Evolutionary conservation across 2,329 filamentous ascomycete genomes (phyloP).

Genomic region (Fusarium sp.): DNA sequence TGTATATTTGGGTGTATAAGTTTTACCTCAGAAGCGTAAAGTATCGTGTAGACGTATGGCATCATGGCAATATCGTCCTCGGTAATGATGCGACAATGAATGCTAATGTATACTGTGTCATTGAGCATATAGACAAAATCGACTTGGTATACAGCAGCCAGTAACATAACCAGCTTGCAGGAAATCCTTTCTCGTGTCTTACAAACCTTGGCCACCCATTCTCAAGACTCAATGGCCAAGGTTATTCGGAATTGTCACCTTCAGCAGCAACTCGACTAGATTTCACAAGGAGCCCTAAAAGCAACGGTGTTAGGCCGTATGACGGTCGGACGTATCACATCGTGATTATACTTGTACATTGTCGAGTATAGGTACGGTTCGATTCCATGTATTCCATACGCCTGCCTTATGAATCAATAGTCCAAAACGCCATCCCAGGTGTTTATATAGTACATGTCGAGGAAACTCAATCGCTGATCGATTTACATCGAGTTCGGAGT

Average conservation of each 20-base stretch:
- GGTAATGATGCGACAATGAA: not conserved
- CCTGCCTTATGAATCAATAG: conserved; percentile 3
- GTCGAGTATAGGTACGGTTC: conserved; percentile 7
- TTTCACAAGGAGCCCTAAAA: not conserved
- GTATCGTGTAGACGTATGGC: not conserved
- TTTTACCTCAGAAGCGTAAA: not conserved
- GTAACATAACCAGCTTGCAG: not conserved
- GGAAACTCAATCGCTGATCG: not conserved
- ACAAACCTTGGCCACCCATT: not conserved
- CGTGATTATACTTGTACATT: conserved; percentile 15
- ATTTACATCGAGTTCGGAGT: not conserved
- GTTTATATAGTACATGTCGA: conserved; percentile 27
- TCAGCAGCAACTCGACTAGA: not conserved
- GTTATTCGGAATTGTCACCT: too few relatives aligned
- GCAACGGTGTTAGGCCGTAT: too few relatives aligned
- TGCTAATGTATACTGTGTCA: not conserved
- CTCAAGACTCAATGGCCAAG: not conserved
- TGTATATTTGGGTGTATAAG: not conserved
- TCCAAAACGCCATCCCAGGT: conserved; percentile 28
- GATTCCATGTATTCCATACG: conserved; percentile 10
- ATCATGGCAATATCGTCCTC: not conserved
- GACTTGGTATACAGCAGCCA: not conserved
- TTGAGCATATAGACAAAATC: not conserved
- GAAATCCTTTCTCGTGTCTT: not conserved
- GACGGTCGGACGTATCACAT: not conserved